Conservation (phyloP, 305 asterid species). For the Withania somnifera region DNA sequence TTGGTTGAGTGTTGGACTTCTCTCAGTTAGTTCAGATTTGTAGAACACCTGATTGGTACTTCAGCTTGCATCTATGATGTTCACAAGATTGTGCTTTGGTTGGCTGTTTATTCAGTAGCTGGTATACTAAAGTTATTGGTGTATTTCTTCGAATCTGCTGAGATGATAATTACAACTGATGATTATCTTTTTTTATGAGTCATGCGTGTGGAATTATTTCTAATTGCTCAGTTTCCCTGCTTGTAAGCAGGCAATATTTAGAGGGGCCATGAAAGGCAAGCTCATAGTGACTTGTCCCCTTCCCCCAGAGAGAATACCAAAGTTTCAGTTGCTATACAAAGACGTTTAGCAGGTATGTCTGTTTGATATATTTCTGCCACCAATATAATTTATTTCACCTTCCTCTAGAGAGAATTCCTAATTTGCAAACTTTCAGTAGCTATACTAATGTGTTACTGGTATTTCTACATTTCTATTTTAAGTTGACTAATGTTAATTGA, state of each 20-base stretch:
- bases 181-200: background rate
- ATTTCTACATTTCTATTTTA: too few species aligned
- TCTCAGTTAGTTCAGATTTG: background rate
- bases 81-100: background rate
- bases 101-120: background rate
- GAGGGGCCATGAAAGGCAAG: constrained; percentile 97
- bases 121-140: background rate
- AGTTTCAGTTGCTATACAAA: constrained; percentile 73
- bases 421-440: too few species aligned
- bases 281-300: constrained; percentile 78
- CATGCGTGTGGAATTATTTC: background rate
- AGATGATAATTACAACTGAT: background rate
- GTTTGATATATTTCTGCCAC: too few species aligned
- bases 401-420: too few species aligned
- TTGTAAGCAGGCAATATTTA: constrained; percentile 62
- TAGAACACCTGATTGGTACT: background rate
- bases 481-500: too few species aligned
- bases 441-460: too few species aligned
- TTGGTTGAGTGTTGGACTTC: background rate
- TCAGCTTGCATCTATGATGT: background rate
- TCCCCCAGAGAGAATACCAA: constrained; percentile 79
- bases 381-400: too few species aligned
- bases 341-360: constrained; percentile 47
- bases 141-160: background rate
- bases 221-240: background rate